A percentile compares a stretch with the other conserved stretches of the same genome.
These are phyloP conservation scores for Aspergillus indologenus DNA, from an alignment of 495 filamentous ascomycete species.

Conservation along the genomic window DNA sequence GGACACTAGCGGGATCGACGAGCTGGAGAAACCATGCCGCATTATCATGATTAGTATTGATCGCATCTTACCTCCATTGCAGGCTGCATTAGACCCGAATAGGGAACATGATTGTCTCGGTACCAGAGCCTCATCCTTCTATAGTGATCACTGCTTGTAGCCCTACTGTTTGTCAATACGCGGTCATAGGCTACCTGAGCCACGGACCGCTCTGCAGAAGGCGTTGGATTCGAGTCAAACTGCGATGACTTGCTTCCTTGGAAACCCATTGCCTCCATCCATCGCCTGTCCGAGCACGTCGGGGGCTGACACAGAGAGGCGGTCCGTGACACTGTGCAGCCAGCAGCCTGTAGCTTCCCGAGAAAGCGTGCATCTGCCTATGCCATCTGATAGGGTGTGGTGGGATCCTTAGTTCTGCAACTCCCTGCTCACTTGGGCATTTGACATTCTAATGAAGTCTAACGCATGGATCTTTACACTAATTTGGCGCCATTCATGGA, in stretches of 20 bases:
- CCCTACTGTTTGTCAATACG: not conserved
- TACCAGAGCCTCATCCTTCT: not conserved
- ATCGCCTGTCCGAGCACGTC: slow-evolving; percentile 19
- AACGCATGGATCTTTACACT: not conserved
- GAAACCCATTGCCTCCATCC: not conserved
- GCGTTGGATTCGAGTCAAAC: not conserved
- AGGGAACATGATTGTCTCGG: not conserved
- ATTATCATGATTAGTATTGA: not conserved
- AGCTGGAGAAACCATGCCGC: slow-evolving; percentile 1
- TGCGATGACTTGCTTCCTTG: not conserved
- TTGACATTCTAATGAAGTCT: not conserved
- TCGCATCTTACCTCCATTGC: not conserved
- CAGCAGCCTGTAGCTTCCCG: slow-evolving; percentile 28
- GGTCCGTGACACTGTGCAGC: slow-evolving; percentile 29
- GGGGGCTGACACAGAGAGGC: slow-evolving; percentile 22
- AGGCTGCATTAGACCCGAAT: not conserved
- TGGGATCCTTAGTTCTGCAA: not conserved
- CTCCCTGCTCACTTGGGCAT: not conserved
- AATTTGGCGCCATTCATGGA: not conserved
- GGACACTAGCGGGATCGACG: slow-evolving; percentile 7
- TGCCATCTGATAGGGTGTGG: slow-evolving; percentile 16
- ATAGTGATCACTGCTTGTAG: not conserved
- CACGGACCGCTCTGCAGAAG: too few relatives aligned
- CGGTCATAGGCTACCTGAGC: not conserved
- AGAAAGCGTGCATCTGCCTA: slow-evolving; percentile 10